phyloP scores from a whole-genome alignment of 495 filamentous ascomycete species.

The Penicillium verhagenii region DNA sequence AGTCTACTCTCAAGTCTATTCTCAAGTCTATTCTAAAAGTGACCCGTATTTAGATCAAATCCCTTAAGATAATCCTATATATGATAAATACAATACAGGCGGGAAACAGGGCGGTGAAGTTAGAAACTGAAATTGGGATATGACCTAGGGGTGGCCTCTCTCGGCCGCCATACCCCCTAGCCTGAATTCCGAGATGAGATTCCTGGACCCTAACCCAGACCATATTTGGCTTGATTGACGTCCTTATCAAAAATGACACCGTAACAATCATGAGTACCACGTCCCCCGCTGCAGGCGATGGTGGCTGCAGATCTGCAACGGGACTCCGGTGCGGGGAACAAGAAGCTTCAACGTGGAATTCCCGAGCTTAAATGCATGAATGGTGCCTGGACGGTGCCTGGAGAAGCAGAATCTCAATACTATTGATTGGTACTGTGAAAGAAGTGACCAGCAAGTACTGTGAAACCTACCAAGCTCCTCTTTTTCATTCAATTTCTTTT shows the following conservation, averaged over 20 bases:
- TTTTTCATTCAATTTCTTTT: too few species aligned
- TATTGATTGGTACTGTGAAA: not conserved
- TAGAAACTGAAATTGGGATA: too few species aligned
- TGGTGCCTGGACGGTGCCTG: not conserved
- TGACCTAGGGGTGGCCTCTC: too few species aligned
- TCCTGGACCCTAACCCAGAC: not conserved
- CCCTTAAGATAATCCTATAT: too few species aligned
- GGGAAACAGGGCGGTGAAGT: too few species aligned
- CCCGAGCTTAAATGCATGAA: conserved; percentile 1
- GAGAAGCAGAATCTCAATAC: not conserved
- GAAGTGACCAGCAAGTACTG: not conserved
- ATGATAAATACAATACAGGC: too few species aligned
- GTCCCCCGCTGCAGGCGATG: conserved; percentile 9
- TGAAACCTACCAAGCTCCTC: not conserved
- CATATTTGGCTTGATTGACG: not conserved
- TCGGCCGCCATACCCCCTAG: too few species aligned
- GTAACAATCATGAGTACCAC: conserved; percentile 16
- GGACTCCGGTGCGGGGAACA: conserved; percentile 21
- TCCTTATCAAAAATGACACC: conserved; percentile 17
- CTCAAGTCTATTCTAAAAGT: too few species aligned
- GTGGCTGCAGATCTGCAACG: conserved; percentile 12
- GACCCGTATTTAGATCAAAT: too few species aligned
- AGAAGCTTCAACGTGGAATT: not conserved
- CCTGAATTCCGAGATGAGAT: not conserved
- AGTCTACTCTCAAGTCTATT: too few species aligned